Evolutionary conservation across 1,139 yeast genomes (phyloP).

Genomic region (Debaryomyces udenii): DNA sequence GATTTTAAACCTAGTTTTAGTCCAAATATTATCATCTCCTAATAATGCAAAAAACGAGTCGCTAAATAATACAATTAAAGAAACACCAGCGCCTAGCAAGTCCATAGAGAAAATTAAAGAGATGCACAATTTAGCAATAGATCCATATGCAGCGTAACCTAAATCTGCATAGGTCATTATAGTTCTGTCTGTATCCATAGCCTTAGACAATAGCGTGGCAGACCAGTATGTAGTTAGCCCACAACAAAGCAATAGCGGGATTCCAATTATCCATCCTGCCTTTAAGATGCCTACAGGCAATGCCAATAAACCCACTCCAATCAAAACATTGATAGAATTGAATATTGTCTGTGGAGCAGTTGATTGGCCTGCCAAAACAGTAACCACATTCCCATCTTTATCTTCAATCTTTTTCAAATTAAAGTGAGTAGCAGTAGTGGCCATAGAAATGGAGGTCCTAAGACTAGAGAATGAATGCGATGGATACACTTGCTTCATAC

Average conservation of each 20-base stretch:
- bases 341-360: conserved; percentile 55
- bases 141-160: conserved; percentile 72
- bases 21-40: conserved; percentile 44
- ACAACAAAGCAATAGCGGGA: conserved; percentile 42
- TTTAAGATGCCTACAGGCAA: conserved; percentile 50
- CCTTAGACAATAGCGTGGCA: conserved; percentile 42
- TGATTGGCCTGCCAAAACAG: conserved; percentile 80
- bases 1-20: conserved; percentile 40
- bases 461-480: conserved; percentile 43
- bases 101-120: conserved; percentile 49
- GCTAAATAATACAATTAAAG: conserved; percentile 56
- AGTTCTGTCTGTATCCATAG: conserved; percentile 72
- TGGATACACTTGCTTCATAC: conserved; percentile 24
- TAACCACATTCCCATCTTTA: conserved; percentile 70
- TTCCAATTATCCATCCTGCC: conserved; percentile 51
- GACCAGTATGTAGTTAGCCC: conserved; percentile 50
- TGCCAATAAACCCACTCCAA: conserved; percentile 54
- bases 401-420: conserved; percentile 69
- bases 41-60: conserved; percentile 52
- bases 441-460: conserved; percentile 37
- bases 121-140: conserved; percentile 45
- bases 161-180: conserved; percentile 88
- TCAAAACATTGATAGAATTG: conserved; percentile 50
- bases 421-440: conserved; percentile 56
- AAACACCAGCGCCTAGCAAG: conserved; percentile 58